A percentile compares a stretch with the other conserved stretches of the same genome.
These are phyloP conservation scores for Xerocomus amazonicus DNA, from an alignment of 1,284 basidiomycete species.

Conservation along the genomic window DNA sequence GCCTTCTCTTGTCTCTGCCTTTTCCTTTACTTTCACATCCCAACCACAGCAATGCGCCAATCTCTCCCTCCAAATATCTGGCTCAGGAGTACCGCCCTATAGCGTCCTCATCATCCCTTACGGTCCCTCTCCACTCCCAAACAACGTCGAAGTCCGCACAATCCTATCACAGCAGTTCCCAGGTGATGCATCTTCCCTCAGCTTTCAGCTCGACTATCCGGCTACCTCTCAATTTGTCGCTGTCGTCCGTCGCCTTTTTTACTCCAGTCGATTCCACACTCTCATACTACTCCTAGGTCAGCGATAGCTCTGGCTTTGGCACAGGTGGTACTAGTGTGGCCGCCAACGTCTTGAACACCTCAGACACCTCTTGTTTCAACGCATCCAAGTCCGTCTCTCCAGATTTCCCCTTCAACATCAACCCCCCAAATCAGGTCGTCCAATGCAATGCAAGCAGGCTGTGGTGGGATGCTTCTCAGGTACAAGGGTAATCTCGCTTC, in stretches of 20 bases:
- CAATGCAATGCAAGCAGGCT: constrained; percentile 59
- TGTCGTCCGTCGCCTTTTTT: constrained; percentile 42
- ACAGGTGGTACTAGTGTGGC: constrained; percentile 70
- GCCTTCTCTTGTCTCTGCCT: constrained; percentile 28
- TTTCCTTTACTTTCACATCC: constrained; percentile 56
- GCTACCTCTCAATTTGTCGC: constrained; percentile 67
- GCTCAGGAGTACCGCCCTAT: constrained; percentile 60
- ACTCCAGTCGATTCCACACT: not conserved
- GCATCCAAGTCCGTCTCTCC: constrained; percentile 45
- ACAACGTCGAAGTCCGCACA: constrained; percentile 59
- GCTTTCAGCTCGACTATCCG: constrained; percentile 64
- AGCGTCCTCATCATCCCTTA: constrained; percentile 61
- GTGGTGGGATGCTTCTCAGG: constrained; percentile 53
- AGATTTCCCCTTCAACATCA: constrained; percentile 56
- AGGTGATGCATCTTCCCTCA: constrained; percentile 38
- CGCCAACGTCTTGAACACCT: constrained; percentile 50
- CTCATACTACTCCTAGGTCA: constrained; percentile 48
- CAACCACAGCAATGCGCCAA: constrained; percentile 62
- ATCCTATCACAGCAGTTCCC: constrained; percentile 57
- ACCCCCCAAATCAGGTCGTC: constrained; percentile 56
- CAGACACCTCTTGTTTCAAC: constrained; percentile 61
- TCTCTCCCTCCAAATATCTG: constrained; percentile 51
- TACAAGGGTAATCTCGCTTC: constrained; percentile 50
- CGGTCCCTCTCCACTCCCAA: constrained; percentile 57
- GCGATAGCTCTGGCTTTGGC: constrained; percentile 66